These are phyloP conservation scores for Mucor saturninus DNA, from an alignment of 371 early-diverging fungal species.

Conservation along the genomic window DNA sequence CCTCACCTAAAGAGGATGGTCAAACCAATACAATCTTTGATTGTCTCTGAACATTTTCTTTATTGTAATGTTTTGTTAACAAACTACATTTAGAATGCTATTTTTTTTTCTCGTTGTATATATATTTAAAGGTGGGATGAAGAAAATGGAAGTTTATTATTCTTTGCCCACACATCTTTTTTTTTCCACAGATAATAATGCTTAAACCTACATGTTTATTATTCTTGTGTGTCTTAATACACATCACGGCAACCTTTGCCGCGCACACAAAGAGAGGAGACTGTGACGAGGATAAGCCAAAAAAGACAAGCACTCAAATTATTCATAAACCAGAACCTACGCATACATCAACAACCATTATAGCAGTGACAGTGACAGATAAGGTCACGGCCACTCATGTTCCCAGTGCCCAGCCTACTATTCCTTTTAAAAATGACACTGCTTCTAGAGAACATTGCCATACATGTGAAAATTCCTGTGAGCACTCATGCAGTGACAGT, in stretches of 20 bases:
- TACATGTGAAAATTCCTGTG: not conserved
- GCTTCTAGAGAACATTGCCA: not conserved
- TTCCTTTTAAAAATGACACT: not conserved
- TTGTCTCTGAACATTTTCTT: constrained; percentile 1
- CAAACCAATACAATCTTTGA: constrained; percentile 1
- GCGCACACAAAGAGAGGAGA: not conserved
- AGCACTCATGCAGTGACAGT: not conserved
- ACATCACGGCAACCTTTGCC: not conserved
- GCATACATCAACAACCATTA: no score
- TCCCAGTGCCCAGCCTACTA: not conserved
- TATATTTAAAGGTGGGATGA: not conserved
- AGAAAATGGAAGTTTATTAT: no score
- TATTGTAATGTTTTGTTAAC: constrained; percentile 6
- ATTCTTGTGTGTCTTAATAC: not conserved
- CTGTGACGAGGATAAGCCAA: not conserved
- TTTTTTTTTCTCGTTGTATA: not conserved
- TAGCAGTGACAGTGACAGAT: no score
- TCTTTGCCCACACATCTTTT: not conserved
- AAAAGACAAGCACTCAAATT: no score
- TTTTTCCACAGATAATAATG: not conserved
- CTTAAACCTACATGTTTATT: not conserved
- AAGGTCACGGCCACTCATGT: no score
- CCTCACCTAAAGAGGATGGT: not conserved
- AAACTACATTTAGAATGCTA: not conserved
- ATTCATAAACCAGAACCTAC: no score